Conservation (phyloP, 768 basidiomycete species). For the Mycena galericulata region DNA sequence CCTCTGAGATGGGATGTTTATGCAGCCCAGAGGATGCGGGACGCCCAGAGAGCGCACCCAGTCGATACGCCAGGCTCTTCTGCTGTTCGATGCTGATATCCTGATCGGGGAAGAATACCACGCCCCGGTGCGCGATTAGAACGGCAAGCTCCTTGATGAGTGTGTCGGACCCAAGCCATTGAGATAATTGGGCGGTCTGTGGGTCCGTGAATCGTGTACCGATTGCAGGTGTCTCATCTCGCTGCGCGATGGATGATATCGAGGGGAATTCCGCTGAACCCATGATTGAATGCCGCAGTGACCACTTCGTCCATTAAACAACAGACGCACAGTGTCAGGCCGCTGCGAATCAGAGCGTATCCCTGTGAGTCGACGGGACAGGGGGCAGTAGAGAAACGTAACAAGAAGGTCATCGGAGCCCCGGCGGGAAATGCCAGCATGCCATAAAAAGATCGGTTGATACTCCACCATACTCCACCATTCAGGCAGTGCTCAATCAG, state of each 20-base stretch:
- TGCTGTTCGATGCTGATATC: constrained; percentile 63
- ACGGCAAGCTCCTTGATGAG: constrained; percentile 65
- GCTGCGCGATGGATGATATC: constrained; percentile 41
- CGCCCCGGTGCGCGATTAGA: constrained; percentile 65
- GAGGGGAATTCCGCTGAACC: neutral
- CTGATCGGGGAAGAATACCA: constrained; percentile 72
- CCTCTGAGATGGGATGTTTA: constrained; percentile 65
- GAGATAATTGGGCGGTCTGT: constrained; percentile 57
- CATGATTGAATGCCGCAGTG: neutral
- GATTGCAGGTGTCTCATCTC: constrained; percentile 57
- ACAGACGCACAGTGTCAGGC: no score
- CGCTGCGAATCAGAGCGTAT: no score
- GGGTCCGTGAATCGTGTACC: constrained; percentile 60
- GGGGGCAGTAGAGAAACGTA: no score
- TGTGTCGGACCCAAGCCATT: constrained; percentile 58
- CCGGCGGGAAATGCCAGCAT: no score
- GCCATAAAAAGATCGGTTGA: no score
- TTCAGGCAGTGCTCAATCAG: no score
- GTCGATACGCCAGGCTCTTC: constrained; percentile 58
- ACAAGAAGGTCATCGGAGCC: no score
- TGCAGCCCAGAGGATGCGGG: constrained; percentile 61
- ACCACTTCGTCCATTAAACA: no score
- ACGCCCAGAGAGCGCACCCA: constrained; percentile 60
- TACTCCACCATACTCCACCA: no score
- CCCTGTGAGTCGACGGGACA: no score